Percentiles rank a stretch among this genome's conserved stretches.
These are phyloP conservation scores for Hamigera avellanea DNA, from an alignment of 495 filamentous ascomycete genomes.

Conservation along the genomic window DNA sequence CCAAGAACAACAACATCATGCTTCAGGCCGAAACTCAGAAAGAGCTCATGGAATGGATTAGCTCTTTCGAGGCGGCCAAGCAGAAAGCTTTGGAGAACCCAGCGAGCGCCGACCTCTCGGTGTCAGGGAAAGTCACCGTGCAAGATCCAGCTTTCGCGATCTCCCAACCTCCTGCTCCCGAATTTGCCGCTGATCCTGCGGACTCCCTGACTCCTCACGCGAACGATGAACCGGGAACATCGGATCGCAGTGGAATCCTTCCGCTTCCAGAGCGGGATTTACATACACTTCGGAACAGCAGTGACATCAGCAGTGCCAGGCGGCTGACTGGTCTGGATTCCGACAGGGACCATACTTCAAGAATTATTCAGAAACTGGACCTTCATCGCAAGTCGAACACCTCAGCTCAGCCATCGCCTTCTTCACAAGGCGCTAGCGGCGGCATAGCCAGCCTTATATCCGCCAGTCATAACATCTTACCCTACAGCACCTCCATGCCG, in stretches of 20 bases:
- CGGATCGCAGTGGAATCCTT: conserved; percentile 54
- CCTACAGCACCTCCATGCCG: conserved; percentile 36
- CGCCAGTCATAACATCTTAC: conserved; percentile 68
- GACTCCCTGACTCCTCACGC: conserved; percentile 54
- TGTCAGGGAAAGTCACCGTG: conserved; percentile 40
- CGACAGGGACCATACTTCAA: conserved; percentile 64
- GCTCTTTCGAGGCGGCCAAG: conserved; percentile 86
- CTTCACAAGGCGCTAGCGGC: conserved; percentile 34
- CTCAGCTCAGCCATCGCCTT: conserved; percentile 22
- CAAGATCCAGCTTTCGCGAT: conserved; percentile 86
- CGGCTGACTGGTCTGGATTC: conserved; percentile 35
- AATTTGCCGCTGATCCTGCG: conserved; percentile 68
- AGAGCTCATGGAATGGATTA: conserved; percentile 85
- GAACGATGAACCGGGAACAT: conserved; percentile 38
- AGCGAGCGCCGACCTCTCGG: conserved; percentile 48
- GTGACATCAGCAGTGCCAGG: conserved; percentile 48
- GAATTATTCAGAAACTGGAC: conserved; percentile 88
- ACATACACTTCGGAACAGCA: conserved; percentile 48
- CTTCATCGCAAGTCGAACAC: conserved; percentile 69
- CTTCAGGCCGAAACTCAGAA: conserved; percentile 87
- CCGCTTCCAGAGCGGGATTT: conserved; percentile 55
- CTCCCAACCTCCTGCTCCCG: conserved; percentile 73
- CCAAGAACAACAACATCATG: conserved; percentile 81
- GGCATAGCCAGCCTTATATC: conserved; percentile 86
- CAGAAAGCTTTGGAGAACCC: conserved; percentile 76